These are phyloP conservation scores for Crucihimalaya himalaica DNA, from an alignment of 345 rosid species.

Conservation along the genomic window DNA sequence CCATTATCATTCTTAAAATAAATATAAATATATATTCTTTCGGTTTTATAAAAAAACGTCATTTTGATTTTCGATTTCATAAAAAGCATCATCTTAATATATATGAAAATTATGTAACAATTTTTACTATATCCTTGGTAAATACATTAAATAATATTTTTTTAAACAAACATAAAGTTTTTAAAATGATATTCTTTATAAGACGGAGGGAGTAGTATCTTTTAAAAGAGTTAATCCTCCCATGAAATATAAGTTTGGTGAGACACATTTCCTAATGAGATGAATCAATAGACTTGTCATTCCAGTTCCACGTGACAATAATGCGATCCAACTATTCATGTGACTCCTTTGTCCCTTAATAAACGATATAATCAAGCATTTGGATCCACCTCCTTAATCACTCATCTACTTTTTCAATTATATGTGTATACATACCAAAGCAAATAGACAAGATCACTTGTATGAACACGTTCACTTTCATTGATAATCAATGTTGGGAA, in stretches of 20 bases:
- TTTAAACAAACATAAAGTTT: too few species aligned
- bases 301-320: constrained; percentile 29
- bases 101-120: too few species aligned
- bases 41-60: too few species aligned
- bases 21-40: background rate
- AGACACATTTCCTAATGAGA: constrained; percentile 20
- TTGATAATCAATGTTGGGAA: background rate
- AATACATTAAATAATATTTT: too few species aligned
- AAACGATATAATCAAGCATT: constrained; percentile 13
- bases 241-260: constrained; percentile 11
- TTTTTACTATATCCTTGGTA: too few species aligned
- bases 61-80: too few species aligned
- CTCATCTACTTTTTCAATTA: constrained; percentile 12
- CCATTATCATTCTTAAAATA: background rate
- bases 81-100: too few species aligned
- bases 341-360: constrained; percentile 28
- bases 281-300: constrained; percentile 16
- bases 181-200: too few species aligned
- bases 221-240: background rate
- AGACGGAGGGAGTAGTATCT: too few species aligned
- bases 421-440: background rate
- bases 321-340: constrained; percentile 35
- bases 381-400: constrained; percentile 27
- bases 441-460: background rate
- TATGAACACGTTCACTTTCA: constrained; percentile 18